phyloP scores from a whole-genome alignment of 257 asterid species.

The Paulownia fortunei region DNA sequence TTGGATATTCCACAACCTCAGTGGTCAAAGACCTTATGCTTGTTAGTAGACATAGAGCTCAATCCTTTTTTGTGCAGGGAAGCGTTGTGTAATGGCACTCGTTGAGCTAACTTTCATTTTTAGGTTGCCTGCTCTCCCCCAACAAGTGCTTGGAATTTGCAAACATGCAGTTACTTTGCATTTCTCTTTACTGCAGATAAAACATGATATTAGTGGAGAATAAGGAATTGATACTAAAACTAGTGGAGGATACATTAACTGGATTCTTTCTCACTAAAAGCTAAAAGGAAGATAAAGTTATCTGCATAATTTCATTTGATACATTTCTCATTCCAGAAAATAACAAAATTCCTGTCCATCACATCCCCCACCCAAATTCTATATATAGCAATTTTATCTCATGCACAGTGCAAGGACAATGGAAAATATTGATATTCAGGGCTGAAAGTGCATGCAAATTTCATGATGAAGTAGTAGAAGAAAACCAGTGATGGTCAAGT shows the following conservation, averaged over 20 bases:
- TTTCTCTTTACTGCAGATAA: constrained; percentile 43
- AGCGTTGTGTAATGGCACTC: constrained; percentile 20
- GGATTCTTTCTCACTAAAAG: background rate
- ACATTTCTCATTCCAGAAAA: background rate
- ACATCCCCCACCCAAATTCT: background rate
- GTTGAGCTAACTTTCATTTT: constrained; percentile 27
- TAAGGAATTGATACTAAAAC: background rate
- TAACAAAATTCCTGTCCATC: background rate
- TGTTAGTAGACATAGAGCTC: constrained; percentile 28
- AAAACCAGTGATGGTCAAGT: background rate
- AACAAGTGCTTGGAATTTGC: background rate
- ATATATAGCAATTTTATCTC: background rate
- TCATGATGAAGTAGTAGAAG: background rate
- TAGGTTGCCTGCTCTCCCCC: background rate
- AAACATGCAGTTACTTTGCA: constrained; percentile 35
- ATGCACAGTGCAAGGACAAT: background rate
- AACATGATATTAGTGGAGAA: background rate
- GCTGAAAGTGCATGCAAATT: background rate
- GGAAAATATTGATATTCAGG: background rate
- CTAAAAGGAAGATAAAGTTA: background rate
- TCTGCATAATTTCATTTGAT: background rate
- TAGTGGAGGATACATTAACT: background rate
- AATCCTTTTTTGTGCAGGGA: constrained; percentile 16
- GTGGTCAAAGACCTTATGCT: background rate
- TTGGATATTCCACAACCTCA: background rate